These are phyloP conservation scores for Lactarius vividus DNA, from an alignment of 768 basidiomycete species.

Conservation along the genomic window DNA sequence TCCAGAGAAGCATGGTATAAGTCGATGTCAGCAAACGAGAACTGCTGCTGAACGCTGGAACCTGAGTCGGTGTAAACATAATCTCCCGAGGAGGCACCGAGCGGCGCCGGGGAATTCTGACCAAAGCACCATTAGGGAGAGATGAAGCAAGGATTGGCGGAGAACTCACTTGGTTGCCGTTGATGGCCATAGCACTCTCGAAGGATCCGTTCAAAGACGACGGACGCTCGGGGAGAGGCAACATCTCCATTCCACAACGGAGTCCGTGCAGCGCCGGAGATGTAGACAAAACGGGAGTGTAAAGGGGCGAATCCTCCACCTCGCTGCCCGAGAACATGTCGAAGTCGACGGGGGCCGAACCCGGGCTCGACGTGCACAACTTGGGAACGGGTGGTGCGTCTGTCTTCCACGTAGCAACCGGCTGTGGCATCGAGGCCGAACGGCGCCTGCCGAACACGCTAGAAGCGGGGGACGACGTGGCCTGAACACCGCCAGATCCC, in stretches of 20 bases:
- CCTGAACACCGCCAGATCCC: background rate
- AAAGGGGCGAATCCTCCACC: constrained; percentile 19
- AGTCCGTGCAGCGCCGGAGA: constrained; percentile 7
- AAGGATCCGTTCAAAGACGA: background rate
- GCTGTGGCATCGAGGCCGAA: constrained; percentile 27
- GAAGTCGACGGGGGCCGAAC: constrained; percentile 10
- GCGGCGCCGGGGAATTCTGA: constrained; percentile 11
- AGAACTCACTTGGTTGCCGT: constrained; percentile 15
- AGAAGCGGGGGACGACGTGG: background rate
- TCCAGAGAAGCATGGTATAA: constrained; percentile 22
- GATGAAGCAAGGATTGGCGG: too few relatives aligned
- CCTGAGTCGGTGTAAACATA: constrained; percentile 14
- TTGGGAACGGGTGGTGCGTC: constrained; percentile 8
- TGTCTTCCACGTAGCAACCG: constrained; percentile 6
- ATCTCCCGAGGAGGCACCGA: constrained; percentile 9
- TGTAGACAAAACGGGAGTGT: constrained; percentile 16
- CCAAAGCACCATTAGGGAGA: background rate
- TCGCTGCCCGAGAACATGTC: constrained; percentile 23
- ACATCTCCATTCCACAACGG: constrained; percentile 11
- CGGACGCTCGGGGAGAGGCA: constrained; percentile 7
- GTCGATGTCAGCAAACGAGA: constrained; percentile 19
- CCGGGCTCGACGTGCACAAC: constrained; percentile 25
- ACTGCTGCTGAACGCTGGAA: constrained; percentile 10
- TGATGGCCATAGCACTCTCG: background rate
- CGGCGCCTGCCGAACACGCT: constrained; percentile 19